Percentiles rank a stretch among this genome's conserved stretches.
Conservation (phyloP, 2,329 filamentous ascomycete genomes). For the Fusarium siculi region DNA sequence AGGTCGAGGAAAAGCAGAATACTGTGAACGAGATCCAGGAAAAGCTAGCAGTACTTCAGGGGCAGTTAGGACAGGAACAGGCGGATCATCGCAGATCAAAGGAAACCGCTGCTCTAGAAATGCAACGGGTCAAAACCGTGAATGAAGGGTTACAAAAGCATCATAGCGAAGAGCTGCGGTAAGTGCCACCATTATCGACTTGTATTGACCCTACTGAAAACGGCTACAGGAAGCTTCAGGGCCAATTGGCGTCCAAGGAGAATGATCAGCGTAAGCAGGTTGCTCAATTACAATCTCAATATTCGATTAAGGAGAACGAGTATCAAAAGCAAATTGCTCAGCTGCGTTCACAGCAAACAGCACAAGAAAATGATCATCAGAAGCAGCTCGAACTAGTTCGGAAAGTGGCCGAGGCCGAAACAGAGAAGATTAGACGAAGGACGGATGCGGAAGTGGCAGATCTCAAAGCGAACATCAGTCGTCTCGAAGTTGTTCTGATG, state of each 20-base stretch:
- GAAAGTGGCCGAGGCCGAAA: slow-evolving; percentile 60
- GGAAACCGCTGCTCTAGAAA: slow-evolving; percentile 60
- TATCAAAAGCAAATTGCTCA: slow-evolving; percentile 43
- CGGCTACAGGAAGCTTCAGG: slow-evolving; percentile 45
- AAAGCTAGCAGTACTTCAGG: slow-evolving; percentile 59
- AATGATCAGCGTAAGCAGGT: slow-evolving; percentile 47
- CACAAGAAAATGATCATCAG: slow-evolving; percentile 50
- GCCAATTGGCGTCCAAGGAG: slow-evolving; percentile 46
- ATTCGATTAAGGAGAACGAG: slow-evolving; percentile 42
- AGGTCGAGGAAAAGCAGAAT: slow-evolving; percentile 77
- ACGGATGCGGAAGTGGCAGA: slow-evolving; percentile 72
- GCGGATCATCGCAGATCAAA: slow-evolving; percentile 74
- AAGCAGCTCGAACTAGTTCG: slow-evolving; percentile 58
- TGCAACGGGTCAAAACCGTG: slow-evolving; percentile 64
- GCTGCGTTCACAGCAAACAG: slow-evolving; percentile 32
- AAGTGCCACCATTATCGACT: slow-evolving; percentile 41
- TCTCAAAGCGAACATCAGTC: slow-evolving; percentile 68
- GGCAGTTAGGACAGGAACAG: slow-evolving; percentile 76
- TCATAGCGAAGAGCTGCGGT: slow-evolving; percentile 74
- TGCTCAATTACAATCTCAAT: slow-evolving; percentile 46
- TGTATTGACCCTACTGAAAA: slow-evolving; percentile 23
- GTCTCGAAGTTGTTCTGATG: slow-evolving; percentile 70
- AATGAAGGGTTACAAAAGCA: slow-evolving; percentile 77
- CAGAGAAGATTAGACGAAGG: slow-evolving; percentile 59
- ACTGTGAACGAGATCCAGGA: slow-evolving; percentile 60